These are phyloP conservation scores for Datisca glomerata DNA, from an alignment of 306 rosid genomes.

Conservation along the genomic window DNA sequence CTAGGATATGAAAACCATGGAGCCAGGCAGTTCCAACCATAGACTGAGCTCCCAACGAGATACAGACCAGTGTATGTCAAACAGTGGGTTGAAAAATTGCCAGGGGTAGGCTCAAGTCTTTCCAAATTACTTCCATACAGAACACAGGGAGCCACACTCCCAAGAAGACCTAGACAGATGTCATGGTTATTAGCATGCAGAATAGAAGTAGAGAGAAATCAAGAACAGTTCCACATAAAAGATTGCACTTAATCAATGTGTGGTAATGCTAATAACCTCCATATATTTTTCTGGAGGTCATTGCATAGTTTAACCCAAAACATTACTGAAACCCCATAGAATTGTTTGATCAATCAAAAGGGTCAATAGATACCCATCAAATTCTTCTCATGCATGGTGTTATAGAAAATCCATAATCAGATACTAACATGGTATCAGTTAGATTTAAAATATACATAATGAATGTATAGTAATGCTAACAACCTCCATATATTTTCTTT, in stretches of 20 bases:
- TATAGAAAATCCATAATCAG: no score
- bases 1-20: slow-evolving; percentile 69
- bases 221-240: neutral
- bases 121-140: slow-evolving; percentile 87
- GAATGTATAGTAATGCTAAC: no score
- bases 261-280: no score
- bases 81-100: slow-evolving; percentile 68
- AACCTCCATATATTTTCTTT: no score
- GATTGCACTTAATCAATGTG: neutral
- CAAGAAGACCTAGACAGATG: slow-evolving; percentile 64
- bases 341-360: no score
- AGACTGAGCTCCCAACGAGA: slow-evolving; percentile 54
- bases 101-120: slow-evolving; percentile 61
- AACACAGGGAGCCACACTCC: slow-evolving; percentile 92
- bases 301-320: neutral
- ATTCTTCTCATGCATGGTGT: no score
- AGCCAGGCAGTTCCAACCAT: slow-evolving; percentile 75
- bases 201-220: no score
- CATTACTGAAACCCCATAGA: neutral
- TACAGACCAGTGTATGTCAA: slow-evolving; percentile 62
- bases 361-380: no score
- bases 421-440: no score
- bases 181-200: slow-evolving; percentile 10
- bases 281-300: no score
- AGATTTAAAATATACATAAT: no score